Evolutionary conservation across 129 eudicot genomes (phyloP).

Genomic region (Lactuca sativa): DNA sequence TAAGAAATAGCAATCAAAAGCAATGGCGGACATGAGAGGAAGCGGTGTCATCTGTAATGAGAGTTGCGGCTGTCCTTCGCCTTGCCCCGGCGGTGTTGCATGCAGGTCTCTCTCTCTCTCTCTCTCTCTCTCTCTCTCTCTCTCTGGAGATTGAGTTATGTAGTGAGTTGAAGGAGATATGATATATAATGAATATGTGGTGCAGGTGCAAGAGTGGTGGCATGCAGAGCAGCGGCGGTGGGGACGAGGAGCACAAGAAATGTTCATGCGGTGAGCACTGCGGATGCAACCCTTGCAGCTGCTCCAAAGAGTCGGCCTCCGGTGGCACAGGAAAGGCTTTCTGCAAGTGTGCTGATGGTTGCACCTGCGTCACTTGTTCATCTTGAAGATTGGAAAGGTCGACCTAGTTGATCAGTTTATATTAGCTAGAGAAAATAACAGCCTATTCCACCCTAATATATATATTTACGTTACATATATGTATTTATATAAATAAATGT

Average conservation of each 20-base stretch:
- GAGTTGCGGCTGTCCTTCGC: conserved; percentile 66
- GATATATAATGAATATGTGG: not conserved
- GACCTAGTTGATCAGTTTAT: not conserved
- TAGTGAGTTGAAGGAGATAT: not conserved
- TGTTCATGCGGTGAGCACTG: conserved; percentile 73
- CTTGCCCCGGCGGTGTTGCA: conserved; percentile 62
- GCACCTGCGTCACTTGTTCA: conserved; percentile 58
- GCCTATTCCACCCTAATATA: not conserved
- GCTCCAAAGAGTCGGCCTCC: conserved; percentile 18
- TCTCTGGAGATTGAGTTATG: not conserved
- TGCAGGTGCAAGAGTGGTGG: conserved; percentile 34
- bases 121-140: not conserved
- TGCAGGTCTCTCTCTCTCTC: conserved; percentile 39
- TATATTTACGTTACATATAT: not conserved
- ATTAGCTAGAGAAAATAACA: not conserved
- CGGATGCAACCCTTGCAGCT: conserved; percentile 66
- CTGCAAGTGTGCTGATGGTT: conserved; percentile 54
- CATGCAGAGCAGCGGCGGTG: not conserved
- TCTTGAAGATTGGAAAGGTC: conserved; percentile 17
- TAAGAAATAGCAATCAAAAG: not conserved
- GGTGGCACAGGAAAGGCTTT: conserved; percentile 28
- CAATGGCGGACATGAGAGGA: conserved; percentile 44
- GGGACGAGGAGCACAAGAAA: conserved; percentile 42
- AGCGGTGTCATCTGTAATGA: conserved; percentile 47
- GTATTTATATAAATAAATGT: too few species aligned